Evolutionary conservation across 352 stramenopile species (phyloP).

Genomic region (Pythium inflatum): DNA sequence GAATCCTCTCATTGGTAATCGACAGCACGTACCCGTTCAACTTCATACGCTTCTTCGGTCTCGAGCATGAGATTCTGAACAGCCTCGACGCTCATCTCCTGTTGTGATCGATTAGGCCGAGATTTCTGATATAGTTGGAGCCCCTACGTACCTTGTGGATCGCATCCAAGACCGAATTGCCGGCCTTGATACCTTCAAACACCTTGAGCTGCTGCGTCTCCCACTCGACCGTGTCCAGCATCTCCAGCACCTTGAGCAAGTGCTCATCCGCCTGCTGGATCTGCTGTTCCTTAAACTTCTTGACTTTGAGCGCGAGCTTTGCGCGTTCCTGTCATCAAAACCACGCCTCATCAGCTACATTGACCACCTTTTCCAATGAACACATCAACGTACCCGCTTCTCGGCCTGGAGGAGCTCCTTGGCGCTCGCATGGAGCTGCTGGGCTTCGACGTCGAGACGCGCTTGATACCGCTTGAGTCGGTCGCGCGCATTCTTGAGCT

Average conservation of each 20-base stretch:
- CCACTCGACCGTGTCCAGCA: constrained; percentile 90
- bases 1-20: background rate
- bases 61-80: constrained; percentile 90
- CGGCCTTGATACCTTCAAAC: constrained; percentile 87
- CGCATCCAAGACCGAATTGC: constrained; percentile 85
- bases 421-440: constrained; percentile 78
- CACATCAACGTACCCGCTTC: constrained; percentile 47
- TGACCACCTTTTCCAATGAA: background rate
- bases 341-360: background rate
- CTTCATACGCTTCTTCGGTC: constrained; percentile 83
- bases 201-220: constrained; percentile 88
- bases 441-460: constrained; percentile 79
- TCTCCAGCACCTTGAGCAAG: constrained; percentile 83
- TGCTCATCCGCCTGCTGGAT: constrained; percentile 87
- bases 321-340: constrained; percentile 63
- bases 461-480: constrained; percentile 84
- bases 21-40: constrained; percentile 58
- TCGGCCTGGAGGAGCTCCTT: constrained; percentile 73
- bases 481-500: constrained; percentile 91
- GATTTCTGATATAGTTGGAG: too few relatives aligned
- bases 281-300: constrained; percentile 91
- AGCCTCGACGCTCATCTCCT: constrained; percentile 88
- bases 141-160: constrained; percentile 72
- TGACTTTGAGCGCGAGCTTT: constrained; percentile 86
- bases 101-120: background rate